phyloP scores from a whole-genome alignment of 116 monocot species.

The Posidonia oceanica region DNA sequence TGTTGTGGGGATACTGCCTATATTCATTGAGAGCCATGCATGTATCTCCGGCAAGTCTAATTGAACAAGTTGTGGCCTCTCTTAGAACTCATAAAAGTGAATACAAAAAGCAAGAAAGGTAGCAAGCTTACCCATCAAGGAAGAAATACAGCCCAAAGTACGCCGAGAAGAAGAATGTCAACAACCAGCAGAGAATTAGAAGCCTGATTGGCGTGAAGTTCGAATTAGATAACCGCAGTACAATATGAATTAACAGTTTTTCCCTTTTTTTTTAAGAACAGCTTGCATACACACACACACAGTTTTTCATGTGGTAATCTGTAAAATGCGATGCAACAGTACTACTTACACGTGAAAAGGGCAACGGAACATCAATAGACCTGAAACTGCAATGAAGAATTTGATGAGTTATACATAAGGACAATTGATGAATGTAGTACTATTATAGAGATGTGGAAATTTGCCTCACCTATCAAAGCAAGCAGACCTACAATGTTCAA shows the following conservation, averaged over 20 bases:
- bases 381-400: constrained; percentile 20
- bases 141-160: constrained; percentile 83
- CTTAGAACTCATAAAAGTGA: neutral
- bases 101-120: neutral
- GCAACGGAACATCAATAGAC: constrained; percentile 24
- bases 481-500: constrained; percentile 31
- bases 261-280: neutral
- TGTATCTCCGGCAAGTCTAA: constrained; percentile 74
- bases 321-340: neutral
- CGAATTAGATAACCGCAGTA: neutral
- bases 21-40: constrained; percentile 75
- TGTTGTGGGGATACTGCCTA: constrained; percentile 42
- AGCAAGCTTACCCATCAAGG: constrained; percentile 50
- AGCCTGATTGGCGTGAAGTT: constrained; percentile 26
- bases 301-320: neutral
- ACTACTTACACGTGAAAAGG: constrained; percentile 42
- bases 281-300: neutral
- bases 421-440: too few relatives aligned
- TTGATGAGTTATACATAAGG: neutral
- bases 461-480: constrained; percentile 39
- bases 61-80: too few relatives aligned
- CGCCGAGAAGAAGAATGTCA: constrained; percentile 63
- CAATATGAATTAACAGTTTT: neutral
- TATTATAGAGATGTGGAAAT: too few relatives aligned
- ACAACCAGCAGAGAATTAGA: constrained; percentile 59